Evolutionary conservation across 2,329 filamentous ascomycete species (phyloP).

Genomic region (Chaetomium sp.): DNA sequence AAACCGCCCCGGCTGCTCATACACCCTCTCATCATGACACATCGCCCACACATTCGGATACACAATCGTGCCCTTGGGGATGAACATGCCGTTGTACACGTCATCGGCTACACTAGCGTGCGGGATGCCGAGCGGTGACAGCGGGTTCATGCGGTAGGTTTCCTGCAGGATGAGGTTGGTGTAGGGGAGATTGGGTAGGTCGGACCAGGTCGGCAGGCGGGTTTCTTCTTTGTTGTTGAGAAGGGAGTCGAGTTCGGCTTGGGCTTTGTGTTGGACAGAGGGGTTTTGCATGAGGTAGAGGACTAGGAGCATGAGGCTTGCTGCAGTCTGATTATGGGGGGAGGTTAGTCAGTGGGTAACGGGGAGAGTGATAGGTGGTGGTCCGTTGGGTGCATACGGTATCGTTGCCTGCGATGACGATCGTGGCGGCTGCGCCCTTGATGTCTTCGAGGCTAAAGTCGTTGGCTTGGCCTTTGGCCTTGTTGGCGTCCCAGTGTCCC

Average conservation of each 20-base stretch:
- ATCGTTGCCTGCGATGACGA: slow-evolving; percentile 27
- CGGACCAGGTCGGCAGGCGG: slow-evolving; percentile 25
- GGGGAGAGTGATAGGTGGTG: too few relatives aligned
- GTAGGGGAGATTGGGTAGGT: slow-evolving; percentile 31
- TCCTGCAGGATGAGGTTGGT: slow-evolving; percentile 30
- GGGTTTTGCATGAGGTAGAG: slow-evolving; percentile 36
- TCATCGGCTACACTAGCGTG: slow-evolving; percentile 36
- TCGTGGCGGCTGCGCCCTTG: slow-evolving; percentile 26
- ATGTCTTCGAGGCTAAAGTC: slow-evolving; percentile 25
- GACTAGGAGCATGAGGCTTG: slow-evolving; percentile 31
- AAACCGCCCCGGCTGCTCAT: slow-evolving; percentile 30
- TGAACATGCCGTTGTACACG: slow-evolving; percentile 36
- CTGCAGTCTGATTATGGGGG: slow-evolving; percentile 19
- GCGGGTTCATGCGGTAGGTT: slow-evolving; percentile 30
- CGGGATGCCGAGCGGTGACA: slow-evolving; percentile 33
- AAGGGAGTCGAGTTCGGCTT: slow-evolving; percentile 31
- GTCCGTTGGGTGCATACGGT: slow-evolving; percentile 13
- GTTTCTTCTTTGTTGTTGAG: slow-evolving; percentile 25
- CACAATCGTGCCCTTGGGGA: slow-evolving; percentile 39
- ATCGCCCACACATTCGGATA: slow-evolving; percentile 38
- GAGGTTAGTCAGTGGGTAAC: too few relatives aligned
- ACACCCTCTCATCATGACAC: slow-evolving; percentile 28
- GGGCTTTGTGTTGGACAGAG: slow-evolving; percentile 31
- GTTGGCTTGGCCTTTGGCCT: slow-evolving; percentile 5
- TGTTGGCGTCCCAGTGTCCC: slow-evolving; percentile 8